These are phyloP conservation scores for Schizopora paradoxa DNA, from an alignment of 1,284 basidiomycete genomes.

Conservation along the genomic window DNA sequence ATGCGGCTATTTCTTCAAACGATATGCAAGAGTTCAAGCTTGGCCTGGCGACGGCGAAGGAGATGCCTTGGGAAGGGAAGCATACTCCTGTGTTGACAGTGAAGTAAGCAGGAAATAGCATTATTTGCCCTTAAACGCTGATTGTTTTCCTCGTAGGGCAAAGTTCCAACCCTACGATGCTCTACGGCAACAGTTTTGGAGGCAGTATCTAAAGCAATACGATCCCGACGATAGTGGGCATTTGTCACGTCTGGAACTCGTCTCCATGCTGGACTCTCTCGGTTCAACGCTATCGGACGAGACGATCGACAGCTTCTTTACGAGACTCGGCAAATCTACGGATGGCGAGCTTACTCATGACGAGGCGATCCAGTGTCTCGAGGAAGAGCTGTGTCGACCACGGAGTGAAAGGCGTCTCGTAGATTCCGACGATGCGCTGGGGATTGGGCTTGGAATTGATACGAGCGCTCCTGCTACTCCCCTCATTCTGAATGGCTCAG, in stretches of 20 bases:
- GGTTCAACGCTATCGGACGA: constrained; percentile 84
- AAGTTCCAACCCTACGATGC: constrained; percentile 95
- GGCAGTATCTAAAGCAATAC: constrained; percentile 85
- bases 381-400: constrained; percentile 73
- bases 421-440: constrained; percentile 34
- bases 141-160: constrained; percentile 49
- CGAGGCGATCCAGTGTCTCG: constrained; percentile 76
- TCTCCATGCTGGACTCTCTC: constrained; percentile 95
- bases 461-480: constrained; percentile 45
- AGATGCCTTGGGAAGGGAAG: constrained; percentile 58
- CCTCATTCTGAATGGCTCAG: constrained; percentile 31
- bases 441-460: constrained; percentile 24
- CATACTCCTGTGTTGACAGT: constrained; percentile 57
- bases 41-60: constrained; percentile 47
- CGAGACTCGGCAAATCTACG: constrained; percentile 61
- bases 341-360: constrained; percentile 74
- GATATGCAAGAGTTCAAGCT: constrained; percentile 68
- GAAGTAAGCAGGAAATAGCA: constrained; percentile 39
- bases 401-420: constrained; percentile 63
- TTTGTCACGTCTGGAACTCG: constrained; percentile 83
- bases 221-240: constrained; percentile 82
- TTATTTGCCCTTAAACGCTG: constrained; percentile 21
- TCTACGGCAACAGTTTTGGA: constrained; percentile 88
- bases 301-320: constrained; percentile 83
- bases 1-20: constrained; percentile 43